These are phyloP conservation scores for Cryptococcus neoformans DNA, from an alignment of 1,284 basidiomycete genomes.

Conservation along the genomic window DNA sequence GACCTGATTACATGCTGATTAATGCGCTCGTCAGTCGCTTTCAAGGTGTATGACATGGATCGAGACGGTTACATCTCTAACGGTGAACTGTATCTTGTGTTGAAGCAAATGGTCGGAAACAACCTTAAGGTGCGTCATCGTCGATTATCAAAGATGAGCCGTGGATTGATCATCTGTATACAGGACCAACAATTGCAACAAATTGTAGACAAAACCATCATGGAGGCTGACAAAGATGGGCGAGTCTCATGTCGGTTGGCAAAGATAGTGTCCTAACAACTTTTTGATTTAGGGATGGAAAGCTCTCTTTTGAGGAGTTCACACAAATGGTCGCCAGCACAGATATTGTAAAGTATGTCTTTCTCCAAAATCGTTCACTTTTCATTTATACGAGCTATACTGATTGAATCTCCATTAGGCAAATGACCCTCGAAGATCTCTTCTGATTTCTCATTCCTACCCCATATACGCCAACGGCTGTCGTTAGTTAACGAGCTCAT, in stretches of 20 bases:
- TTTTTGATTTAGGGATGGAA: conserved; percentile 66
- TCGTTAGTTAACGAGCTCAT: not conserved
- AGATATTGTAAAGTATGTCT: conserved; percentile 51
- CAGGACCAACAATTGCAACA: conserved; percentile 98
- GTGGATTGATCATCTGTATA: not conserved
- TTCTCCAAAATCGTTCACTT: not conserved
- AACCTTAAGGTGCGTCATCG: conserved; percentile 71
- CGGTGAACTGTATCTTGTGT: conserved; percentile 93
- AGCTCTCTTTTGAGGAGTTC: conserved; percentile 96
- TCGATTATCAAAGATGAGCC: too few species aligned
- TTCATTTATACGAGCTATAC: not conserved
- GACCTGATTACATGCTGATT: not conserved
- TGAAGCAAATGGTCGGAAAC: conserved; percentile 99
- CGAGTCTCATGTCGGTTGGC: conserved; percentile 21
- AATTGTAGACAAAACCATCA: conserved; percentile 99
- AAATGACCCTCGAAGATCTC: conserved; percentile 96
- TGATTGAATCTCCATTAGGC: conserved; percentile 55
- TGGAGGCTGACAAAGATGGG: conserved; percentile 97
- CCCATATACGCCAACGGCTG: not conserved
- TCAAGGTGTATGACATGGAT: conserved; percentile 99
- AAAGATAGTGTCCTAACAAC: conserved; percentile 2
- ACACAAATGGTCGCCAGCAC: conserved; percentile 96
- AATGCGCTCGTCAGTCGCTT: conserved; percentile 64
- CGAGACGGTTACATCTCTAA: conserved; percentile 98
- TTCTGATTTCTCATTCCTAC: conserved; percentile 58